Conservation (phyloP, 2,329 filamentous ascomycete genomes). For the Calonectria pteridis region DNA sequence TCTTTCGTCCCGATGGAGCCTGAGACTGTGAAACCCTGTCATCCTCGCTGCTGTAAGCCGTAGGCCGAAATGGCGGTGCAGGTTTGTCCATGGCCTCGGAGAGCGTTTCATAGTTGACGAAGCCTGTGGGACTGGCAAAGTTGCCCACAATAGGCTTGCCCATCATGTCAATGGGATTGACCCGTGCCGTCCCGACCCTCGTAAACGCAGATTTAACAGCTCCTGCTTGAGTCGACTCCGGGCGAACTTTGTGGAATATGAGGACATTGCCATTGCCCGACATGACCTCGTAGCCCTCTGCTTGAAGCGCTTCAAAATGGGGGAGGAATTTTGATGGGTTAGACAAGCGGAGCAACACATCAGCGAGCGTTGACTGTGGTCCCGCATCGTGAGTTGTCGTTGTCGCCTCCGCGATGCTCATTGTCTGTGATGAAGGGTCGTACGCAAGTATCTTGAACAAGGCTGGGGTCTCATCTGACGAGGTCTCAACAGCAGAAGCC, state of each 20-base stretch:
- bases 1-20: conserved; percentile 50
- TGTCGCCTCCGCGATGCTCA: conserved; percentile 71
- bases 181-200: conserved; percentile 7
- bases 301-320: conserved; percentile 69
- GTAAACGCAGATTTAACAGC: neutral
- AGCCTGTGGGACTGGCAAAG: conserved; percentile 75
- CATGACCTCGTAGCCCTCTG: conserved; percentile 75
- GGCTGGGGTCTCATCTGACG: conserved; percentile 22
- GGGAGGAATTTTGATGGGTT: conserved; percentile 75
- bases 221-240: conserved; percentile 29
- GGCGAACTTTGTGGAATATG: conserved; percentile 72
- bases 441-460: conserved; percentile 76
- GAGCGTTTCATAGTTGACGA: conserved; percentile 70
- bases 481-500: conserved; percentile 10
- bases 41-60: conserved; percentile 59
- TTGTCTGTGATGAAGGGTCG: conserved; percentile 67
- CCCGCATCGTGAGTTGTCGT: conserved; percentile 64
- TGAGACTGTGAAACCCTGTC: conserved; percentile 62
- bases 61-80: conserved; percentile 52
- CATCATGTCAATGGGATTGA: conserved; percentile 73
- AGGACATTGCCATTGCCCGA: conserved; percentile 73
- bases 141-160: conserved; percentile 63
- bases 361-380: conserved; percentile 67
- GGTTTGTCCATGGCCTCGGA: conserved; percentile 47
- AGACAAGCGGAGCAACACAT: conserved; percentile 70